These are phyloP conservation scores for Rhizomucor pusillus DNA, from an alignment of 371 early-diverging fungal species.

Conservation along the genomic window DNA sequence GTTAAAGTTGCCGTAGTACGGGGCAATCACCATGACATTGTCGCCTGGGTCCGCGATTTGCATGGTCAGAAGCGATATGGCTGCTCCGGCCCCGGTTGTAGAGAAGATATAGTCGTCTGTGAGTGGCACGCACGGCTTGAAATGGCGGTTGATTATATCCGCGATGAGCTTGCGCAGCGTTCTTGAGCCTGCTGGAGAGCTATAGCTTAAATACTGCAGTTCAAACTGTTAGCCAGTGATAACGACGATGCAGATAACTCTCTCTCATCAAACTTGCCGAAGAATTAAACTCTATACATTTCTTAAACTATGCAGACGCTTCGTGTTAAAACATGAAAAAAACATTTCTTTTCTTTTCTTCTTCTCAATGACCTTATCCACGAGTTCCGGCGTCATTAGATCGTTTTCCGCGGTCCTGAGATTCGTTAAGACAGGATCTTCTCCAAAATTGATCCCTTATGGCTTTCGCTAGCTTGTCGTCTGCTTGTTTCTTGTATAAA, in stretches of 20 bases:
- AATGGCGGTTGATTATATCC: conserved; percentile 58
- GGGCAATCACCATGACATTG: conserved; percentile 66
- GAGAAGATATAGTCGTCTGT: conserved; percentile 50
- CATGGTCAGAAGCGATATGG: conserved; percentile 58
- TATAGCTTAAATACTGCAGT: conserved; percentile 51
- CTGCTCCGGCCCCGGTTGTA: conserved; percentile 69
- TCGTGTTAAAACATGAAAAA: neutral
- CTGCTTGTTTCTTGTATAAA: too few relatives aligned
- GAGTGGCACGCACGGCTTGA: conserved; percentile 47
- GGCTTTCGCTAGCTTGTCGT: too few relatives aligned
- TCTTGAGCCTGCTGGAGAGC: conserved; percentile 50
- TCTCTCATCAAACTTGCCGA: neutral
- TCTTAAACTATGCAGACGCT: neutral
- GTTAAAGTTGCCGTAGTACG: conserved; percentile 77
- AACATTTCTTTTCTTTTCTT: neutral
- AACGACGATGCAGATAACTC: neutral
- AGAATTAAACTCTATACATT: neutral
- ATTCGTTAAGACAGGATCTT: too few relatives aligned
- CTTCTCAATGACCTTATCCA: neutral
- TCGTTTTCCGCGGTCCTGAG: neutral
- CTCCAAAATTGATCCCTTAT: too few relatives aligned
- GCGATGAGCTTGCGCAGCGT: conserved; percentile 53
- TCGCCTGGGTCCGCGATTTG: conserved; percentile 71
- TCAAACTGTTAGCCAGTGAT: too few relatives aligned
- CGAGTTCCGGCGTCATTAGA: neutral